These are phyloP conservation scores for Corymbia maculata DNA, from an alignment of 345 rosid genomes.

Conservation along the genomic window DNA sequence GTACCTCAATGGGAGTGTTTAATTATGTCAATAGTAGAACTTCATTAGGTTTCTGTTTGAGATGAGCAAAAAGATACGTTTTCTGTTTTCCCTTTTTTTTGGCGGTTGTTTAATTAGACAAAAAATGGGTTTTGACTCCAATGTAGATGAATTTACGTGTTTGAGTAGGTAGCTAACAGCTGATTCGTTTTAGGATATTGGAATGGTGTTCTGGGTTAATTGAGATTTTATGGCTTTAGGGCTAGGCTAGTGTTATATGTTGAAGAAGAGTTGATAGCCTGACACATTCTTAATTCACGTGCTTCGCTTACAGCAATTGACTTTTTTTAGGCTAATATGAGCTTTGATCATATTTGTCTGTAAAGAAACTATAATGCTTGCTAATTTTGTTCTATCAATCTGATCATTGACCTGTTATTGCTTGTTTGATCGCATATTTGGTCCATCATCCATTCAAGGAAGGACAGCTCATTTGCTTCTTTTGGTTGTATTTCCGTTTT, in stretches of 20 bases:
- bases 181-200: not conserved
- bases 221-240: not conserved
- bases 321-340: no score
- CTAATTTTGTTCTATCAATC: not conserved
- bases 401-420: no score
- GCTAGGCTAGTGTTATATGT: not conserved
- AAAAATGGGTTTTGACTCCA: not conserved
- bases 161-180: no score
- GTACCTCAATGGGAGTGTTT: no score
- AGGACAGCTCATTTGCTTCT: not conserved
- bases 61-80: no score
- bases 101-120: no score
- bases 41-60: no score
- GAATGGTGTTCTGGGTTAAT: not conserved
- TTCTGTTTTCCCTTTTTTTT: no score
- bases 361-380: not conserved
- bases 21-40: no score
- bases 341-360: not conserved
- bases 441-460: not conserved
- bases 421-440: not conserved
- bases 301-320: not conserved
- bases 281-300: not conserved
- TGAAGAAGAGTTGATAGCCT: not conserved
- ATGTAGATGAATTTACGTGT: no score
- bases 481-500: not conserved